Conservation (phyloP, 1,284 basidiomycete genomes). For the Gomphus bonarii region DNA sequence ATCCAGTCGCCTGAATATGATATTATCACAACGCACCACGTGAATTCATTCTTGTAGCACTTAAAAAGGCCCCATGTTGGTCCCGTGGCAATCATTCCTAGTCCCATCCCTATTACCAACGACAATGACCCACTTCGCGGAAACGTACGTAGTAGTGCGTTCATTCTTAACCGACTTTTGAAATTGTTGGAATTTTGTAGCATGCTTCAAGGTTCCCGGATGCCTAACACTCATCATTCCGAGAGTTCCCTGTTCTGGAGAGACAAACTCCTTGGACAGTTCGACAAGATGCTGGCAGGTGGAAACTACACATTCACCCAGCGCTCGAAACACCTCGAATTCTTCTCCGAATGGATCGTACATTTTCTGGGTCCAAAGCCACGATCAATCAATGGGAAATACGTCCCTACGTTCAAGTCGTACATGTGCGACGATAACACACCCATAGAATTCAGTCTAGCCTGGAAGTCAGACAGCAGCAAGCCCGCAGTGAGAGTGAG, state of each 20-base stretch:
- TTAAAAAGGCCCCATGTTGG: too few relatives aligned
- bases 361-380: neutral
- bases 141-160: neutral
- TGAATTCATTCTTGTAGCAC: too few relatives aligned
- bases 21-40: too few relatives aligned
- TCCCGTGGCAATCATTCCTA: too few relatives aligned
- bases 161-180: neutral
- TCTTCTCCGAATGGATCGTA: neutral
- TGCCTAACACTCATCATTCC: neutral
- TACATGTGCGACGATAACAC: neutral
- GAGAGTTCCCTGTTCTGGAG: neutral
- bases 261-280: neutral
- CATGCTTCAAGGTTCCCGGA: neutral
- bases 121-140: neutral
- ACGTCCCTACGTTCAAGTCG: neutral
- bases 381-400: neutral
- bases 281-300: neutral
- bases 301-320: neutral
- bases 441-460: neutral
- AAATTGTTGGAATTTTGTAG: neutral
- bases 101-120: too few relatives aligned
- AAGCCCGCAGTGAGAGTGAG: neutral
- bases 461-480: neutral
- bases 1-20: too few relatives aligned
- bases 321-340: neutral